Conservation (phyloP, 2,329 filamentous ascomycete genomes). For the Fusarium decemcellulare region DNA sequence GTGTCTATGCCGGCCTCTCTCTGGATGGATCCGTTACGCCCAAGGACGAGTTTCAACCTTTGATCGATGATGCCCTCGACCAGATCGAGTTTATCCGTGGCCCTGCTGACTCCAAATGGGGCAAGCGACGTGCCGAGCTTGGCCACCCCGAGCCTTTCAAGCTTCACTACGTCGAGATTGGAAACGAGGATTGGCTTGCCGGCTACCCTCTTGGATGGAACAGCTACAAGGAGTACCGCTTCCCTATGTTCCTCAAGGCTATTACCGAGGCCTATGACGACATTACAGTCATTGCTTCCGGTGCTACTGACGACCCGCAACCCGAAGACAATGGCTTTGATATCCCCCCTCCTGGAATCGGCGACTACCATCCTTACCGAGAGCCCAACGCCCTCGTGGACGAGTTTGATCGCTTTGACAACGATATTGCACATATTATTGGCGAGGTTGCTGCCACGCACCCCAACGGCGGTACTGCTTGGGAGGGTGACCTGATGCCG, state of each 20-base stretch:
- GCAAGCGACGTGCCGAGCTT: slow-evolving; percentile 68
- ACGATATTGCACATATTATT: slow-evolving; percentile 55
- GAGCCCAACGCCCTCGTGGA: slow-evolving; percentile 65
- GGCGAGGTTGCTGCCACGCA: slow-evolving; percentile 68
- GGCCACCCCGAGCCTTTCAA: slow-evolving; percentile 74
- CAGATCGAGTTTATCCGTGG: slow-evolving; percentile 76
- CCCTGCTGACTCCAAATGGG: slow-evolving; percentile 66
- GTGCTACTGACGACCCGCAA: slow-evolving; percentile 57
- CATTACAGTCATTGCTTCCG: slow-evolving; percentile 68
- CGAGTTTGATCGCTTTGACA: slow-evolving; percentile 68
- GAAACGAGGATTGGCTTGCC: slow-evolving; percentile 77
- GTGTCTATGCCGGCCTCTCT: slow-evolving; percentile 70
- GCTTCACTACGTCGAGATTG: slow-evolving; percentile 74
- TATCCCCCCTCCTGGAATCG: slow-evolving; percentile 58
- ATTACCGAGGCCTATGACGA: slow-evolving; percentile 70
- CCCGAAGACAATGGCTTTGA: slow-evolving; percentile 47
- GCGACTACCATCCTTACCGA: slow-evolving; percentile 68
- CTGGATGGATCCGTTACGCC: slow-evolving; percentile 67
- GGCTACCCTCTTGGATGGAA: slow-evolving; percentile 62
- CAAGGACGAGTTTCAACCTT: slow-evolving; percentile 65
- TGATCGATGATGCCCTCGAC: slow-evolving; percentile 72
- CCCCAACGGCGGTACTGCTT: slow-evolving; percentile 65
- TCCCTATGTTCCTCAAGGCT: slow-evolving; percentile 71
- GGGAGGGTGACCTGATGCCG: slow-evolving; percentile 59
- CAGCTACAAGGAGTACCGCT: slow-evolving; percentile 68